phyloP scores from a whole-genome alignment of 345 rosid species.

The Anacardium occidentale region DNA sequence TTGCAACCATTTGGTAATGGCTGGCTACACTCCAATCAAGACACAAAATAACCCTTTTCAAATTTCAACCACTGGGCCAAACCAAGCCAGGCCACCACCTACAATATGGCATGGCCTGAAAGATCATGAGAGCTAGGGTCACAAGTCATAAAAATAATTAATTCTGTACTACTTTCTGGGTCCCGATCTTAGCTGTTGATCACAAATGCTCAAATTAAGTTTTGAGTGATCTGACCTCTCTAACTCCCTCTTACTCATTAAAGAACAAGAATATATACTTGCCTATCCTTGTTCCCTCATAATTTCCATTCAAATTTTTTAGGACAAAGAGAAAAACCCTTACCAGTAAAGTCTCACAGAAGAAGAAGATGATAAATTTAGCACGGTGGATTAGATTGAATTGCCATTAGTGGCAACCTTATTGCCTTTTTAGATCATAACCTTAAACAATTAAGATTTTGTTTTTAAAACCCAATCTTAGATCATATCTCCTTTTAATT shows the following conservation, averaged over 20 bases:
- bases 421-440: background rate
- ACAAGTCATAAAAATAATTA: background rate
- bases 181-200: conserved; percentile 42
- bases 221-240: background rate
- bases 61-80: background rate
- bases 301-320: background rate
- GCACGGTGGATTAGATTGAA: background rate
- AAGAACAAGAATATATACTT: conserved; percentile 10
- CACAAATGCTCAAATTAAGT: conserved; percentile 25
- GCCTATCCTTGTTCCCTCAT: background rate
- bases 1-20: background rate
- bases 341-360: background rate
- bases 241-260: conserved; percentile 1
- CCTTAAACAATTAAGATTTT: too few relatives aligned
- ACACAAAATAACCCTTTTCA: background rate
- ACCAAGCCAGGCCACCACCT: background rate
- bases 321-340: background rate
- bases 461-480: too few relatives aligned
- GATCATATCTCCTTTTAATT: too few relatives aligned
- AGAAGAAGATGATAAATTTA: background rate
- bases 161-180: conserved; percentile 10
- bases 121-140: background rate
- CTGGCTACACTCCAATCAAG: conserved; percentile 10
- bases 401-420: background rate
- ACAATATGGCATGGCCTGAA: background rate